These are phyloP conservation scores for Tagetes erecta DNA, from an alignment of 129 eudicot genomes.

Conservation along the genomic window DNA sequence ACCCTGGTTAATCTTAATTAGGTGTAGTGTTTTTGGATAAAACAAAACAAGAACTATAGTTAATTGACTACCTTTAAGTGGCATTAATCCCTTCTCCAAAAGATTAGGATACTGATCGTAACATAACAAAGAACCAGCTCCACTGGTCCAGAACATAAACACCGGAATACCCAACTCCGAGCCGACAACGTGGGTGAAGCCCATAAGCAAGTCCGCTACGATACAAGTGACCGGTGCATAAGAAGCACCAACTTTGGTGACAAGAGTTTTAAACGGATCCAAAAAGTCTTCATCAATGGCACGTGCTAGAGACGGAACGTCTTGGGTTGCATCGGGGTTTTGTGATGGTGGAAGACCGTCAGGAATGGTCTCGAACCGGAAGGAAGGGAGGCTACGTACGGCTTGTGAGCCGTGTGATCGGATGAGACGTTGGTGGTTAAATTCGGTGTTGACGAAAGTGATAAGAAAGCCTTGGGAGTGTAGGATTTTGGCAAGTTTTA, in stretches of 20 bases:
- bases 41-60: too few species aligned
- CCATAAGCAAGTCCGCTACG: conserved; percentile 13
- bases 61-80: not conserved
- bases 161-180: conserved; percentile 22
- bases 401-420: too few species aligned
- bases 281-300: conserved; percentile 15
- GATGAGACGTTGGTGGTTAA: too few species aligned
- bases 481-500: too few species aligned
- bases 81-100: conserved; percentile 21
- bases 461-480: too few species aligned
- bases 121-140: conserved; percentile 21
- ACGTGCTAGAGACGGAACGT: not conserved
- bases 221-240: conserved; percentile 18
- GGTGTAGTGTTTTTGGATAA: too few species aligned
- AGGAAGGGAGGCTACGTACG: not conserved
- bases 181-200: conserved; percentile 17
- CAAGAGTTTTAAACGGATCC: conserved; percentile 24
- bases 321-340: conserved; percentile 30
- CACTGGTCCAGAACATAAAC: conserved; percentile 8
- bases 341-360: conserved; percentile 25
- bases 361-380: conserved; percentile 36
- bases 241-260: conserved; percentile 16
- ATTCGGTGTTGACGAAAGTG: too few species aligned
- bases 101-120: conserved; percentile 28
- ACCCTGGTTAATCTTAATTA: too few species aligned